phyloP scores from a whole-genome alignment of 2,329 filamentous ascomycete species.

The Zasmidium cellare region DNA sequence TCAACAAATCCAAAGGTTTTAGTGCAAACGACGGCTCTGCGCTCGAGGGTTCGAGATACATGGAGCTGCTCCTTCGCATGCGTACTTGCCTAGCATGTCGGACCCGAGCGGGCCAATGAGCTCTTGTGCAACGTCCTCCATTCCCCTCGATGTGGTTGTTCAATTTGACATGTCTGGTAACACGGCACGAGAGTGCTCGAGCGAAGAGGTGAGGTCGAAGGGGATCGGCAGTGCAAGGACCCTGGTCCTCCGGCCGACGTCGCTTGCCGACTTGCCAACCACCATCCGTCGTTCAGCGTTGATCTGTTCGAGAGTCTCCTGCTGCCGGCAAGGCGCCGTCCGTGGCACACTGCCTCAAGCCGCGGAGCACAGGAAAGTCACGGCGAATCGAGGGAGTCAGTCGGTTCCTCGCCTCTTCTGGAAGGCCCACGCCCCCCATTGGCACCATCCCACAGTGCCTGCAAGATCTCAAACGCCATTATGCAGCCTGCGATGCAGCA shows the following conservation, averaged over 20 bases:
- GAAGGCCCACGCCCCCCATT: not conserved
- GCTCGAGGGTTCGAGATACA: not conserved
- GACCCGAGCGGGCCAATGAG: not conserved
- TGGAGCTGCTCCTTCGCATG: not conserved
- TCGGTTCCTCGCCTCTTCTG: not conserved
- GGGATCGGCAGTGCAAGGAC: not conserved
- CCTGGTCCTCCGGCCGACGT: not conserved
- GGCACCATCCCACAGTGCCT: not conserved
- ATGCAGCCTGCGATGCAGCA: no score
- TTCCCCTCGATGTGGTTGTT: not conserved
- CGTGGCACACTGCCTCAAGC: no score
- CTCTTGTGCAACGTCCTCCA: not conserved
- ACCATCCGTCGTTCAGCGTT: not conserved
- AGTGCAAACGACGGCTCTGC: not conserved
- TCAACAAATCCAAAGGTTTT: not conserved
- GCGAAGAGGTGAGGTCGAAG: not conserved
- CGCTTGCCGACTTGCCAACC: not conserved
- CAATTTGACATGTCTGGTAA: not conserved
- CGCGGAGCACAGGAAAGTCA: no score
- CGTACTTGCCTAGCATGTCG: not conserved
- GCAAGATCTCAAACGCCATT: not conserved
- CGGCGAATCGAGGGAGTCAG: not conserved
- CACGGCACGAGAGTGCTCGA: not conserved
- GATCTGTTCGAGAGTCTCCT: not conserved
- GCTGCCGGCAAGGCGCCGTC: not conserved